Evolutionary conservation across 1,139 yeast genomes (phyloP), one percentile per base, ranked within the genome.

Genomic region (Blastobotrys arbuscula): DNA sequence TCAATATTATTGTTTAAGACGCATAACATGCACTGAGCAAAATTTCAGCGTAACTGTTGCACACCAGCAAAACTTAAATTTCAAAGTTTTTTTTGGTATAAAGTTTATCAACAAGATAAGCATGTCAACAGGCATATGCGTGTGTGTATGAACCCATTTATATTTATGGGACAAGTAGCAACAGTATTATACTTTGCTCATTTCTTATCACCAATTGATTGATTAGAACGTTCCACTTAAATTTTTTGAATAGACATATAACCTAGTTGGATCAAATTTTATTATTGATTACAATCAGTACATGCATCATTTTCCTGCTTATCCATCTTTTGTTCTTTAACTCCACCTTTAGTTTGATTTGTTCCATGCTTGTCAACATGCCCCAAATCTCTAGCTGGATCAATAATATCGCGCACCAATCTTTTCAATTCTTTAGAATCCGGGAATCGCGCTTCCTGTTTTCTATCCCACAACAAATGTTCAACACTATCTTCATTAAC

Each of bases 351-450:
- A 4, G 26, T 21, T 21, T 39, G 7, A 28, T 9, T 28, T 5
- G 31, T n/a, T n/a, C n/a, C 5, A 28, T 28, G 31, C 20, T 47
- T 24, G 49, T 71, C 75, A 6, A 70, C 67, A 61, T 79, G 84
- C 12, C 81, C 81, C 43, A 79, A 60, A 12, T 63, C 58, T 18
- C 69, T 62, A 0, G 59, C 66, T 0, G 83, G 83, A 41, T 68
- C 71, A n/a, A 78, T 63, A 2, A 64, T 56, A 51, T 78, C 75
- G 44, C 82, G 61, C 6, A 81, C 76, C 40, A 68, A 64, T 53
- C 78, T 80, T 62, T 81, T 81, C 50, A 81, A 63, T 13, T 72
- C 72, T 57, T 81, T 81, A 15, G 82, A 75, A 55, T 81, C 84
- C 5, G 83, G 84, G 61, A 81, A 81, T 21, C 86, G 84, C n/a